A percentile compares a stretch with the other conserved stretches of the same genome.
Evolutionary conservation across 768 basidiomycete genomes (phyloP).

Genomic region (Lactarius quietus): DNA sequence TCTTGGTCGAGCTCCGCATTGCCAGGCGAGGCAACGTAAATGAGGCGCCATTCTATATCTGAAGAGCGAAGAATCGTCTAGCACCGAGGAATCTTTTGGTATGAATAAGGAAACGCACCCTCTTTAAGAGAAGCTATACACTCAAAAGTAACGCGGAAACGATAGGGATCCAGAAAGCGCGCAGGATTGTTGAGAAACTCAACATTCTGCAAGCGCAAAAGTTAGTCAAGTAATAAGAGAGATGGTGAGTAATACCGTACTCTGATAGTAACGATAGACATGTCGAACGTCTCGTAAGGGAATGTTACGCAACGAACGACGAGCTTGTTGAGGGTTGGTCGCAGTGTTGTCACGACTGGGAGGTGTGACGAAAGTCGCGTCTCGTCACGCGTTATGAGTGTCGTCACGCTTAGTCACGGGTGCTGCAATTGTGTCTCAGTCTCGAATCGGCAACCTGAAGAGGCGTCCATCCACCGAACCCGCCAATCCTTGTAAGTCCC

Average conservation of each 20-base stretch:
- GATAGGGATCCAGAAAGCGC: constrained; percentile 85
- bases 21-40: constrained; percentile 93
- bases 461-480: not conserved
- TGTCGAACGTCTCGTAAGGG: not conserved
- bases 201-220: constrained; percentile 53
- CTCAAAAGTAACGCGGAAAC: constrained; percentile 95
- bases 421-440: not conserved
- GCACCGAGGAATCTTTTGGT: no score
- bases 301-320: constrained; percentile 1
- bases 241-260: constrained; percentile 2
- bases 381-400: constrained; percentile 8
- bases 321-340: not conserved
- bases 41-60: constrained; percentile 99
- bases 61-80: not conserved
- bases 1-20: constrained; percentile 94
- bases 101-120: constrained; percentile 44
- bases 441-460: constrained; percentile 9
- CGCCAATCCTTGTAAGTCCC: constrained; percentile 9
- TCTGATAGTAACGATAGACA: constrained; percentile 29
- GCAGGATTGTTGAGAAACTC: constrained; percentile 94
- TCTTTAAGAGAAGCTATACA: constrained; percentile 90
- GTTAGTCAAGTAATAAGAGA: not conserved
- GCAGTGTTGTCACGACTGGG: not conserved
- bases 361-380: constrained; percentile 20
- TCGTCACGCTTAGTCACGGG: not conserved